These are phyloP conservation scores for Aspergillus spinulosporus DNA, from an alignment of 2,329 filamentous ascomycete genomes.

Conservation along the genomic window DNA sequence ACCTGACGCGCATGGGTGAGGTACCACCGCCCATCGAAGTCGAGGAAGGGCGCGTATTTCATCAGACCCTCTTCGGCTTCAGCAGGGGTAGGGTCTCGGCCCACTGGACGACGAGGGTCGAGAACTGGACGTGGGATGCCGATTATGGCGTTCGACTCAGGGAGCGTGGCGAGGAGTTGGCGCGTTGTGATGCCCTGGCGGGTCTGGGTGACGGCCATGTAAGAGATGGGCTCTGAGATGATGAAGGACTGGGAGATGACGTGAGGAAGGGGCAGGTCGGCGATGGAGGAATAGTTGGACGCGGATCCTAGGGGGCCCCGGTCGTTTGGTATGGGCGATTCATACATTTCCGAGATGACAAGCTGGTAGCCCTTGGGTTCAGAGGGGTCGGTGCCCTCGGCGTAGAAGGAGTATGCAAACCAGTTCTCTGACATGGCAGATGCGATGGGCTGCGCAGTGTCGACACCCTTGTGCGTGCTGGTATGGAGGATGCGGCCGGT, in stretches of 20 bases:
- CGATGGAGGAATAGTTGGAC: slow-evolving; percentile 74
- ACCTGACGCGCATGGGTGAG: slow-evolving; percentile 82
- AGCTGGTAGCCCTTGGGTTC: slow-evolving; percentile 80
- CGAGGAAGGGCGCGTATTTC: slow-evolving; percentile 72
- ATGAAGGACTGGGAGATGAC: slow-evolving; percentile 79
- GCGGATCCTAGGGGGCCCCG: slow-evolving; percentile 72
- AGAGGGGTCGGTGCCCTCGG: slow-evolving; percentile 49
- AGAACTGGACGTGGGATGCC: slow-evolving; percentile 76
- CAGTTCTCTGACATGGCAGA: slow-evolving; percentile 90
- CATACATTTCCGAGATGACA: slow-evolving; percentile 83
- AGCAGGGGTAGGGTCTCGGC: slow-evolving; percentile 74
- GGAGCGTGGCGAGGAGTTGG: slow-evolving; percentile 76
- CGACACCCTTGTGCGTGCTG: slow-evolving; percentile 69
- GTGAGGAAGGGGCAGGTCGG: slow-evolving; percentile 65
- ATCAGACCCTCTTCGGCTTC: slow-evolving; percentile 83
- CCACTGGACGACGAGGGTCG: slow-evolving; percentile 82
- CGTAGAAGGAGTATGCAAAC: slow-evolving; percentile 81
- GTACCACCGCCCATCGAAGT: slow-evolving; percentile 78
- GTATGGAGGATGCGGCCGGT: slow-evolving; percentile 79
- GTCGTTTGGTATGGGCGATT: slow-evolving; percentile 79
- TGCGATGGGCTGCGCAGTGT: slow-evolving; percentile 70
- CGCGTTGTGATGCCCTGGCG: slow-evolving; percentile 86
- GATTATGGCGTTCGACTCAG: slow-evolving; percentile 70
- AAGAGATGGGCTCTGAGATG: slow-evolving; percentile 73
- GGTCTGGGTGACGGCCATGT: slow-evolving; percentile 82